These are phyloP conservation scores for Limtongia smithiae DNA, from an alignment of 805 yeast genomes.

Conservation along the genomic window DNA sequence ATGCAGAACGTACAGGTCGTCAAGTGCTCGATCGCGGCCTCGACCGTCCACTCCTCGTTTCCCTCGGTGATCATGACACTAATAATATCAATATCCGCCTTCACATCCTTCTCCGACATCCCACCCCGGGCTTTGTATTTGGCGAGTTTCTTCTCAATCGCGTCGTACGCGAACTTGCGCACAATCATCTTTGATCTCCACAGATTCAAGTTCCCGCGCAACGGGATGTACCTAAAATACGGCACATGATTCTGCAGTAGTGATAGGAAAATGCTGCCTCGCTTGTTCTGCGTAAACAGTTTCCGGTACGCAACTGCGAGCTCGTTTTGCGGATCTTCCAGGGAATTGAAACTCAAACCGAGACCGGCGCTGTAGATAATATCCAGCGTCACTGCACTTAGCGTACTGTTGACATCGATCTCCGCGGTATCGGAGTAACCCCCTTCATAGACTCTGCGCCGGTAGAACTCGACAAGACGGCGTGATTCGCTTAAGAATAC, in stretches of 20 bases:
- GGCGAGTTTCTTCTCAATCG: conserved; percentile 12
- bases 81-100: conserved; percentile 14
- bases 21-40: conserved; percentile 20
- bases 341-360: conserved; percentile 17
- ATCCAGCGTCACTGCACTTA: conserved; percentile 21
- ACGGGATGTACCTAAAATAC: conserved; percentile 12
- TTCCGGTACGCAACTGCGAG: conserved; percentile 12
- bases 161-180: conserved; percentile 15
- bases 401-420: conserved; percentile 4
- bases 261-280: not conserved
- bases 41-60: conserved; percentile 9
- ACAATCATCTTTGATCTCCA: conserved; percentile 7
- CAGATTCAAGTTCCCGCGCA: conserved; percentile 3
- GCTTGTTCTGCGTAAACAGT: conserved; percentile 6
- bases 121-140: not conserved
- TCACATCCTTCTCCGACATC: not conserved
- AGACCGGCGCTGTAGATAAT: conserved; percentile 22
- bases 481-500: conserved; percentile 13
- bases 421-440: not conserved
- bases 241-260: conserved; percentile 13
- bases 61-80: conserved; percentile 23
- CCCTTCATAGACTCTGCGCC: not conserved
- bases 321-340: conserved; percentile 22
- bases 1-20: conserved; percentile 11
- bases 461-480: conserved; percentile 4